Conservation (phyloP, 345 rosid genomes). For the Salix dunnii region DNA sequence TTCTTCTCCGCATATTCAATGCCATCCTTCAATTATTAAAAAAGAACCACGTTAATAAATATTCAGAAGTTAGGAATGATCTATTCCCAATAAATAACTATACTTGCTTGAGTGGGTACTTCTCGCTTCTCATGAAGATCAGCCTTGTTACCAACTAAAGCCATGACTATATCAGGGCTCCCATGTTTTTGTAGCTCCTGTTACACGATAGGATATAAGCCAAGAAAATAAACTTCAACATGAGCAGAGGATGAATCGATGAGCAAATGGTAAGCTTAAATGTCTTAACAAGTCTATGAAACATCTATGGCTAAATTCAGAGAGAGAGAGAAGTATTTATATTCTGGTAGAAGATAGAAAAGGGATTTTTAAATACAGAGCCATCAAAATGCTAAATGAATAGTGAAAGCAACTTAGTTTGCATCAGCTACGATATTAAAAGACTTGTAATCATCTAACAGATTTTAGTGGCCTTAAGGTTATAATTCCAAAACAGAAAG, state of each 20-base stretch:
- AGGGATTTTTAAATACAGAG: background rate
- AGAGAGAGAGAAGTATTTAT: background rate
- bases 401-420: background rate
- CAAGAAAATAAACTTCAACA: background rate
- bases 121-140: conserved; percentile 84
- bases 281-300: background rate
- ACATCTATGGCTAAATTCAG: background rate
- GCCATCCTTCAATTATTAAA: conserved; percentile 59
- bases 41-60: background rate
- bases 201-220: conserved; percentile 4
- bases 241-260: background rate
- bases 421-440: background rate
- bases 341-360: background rate
- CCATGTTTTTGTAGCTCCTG: conserved; percentile 99
- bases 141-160: conserved; percentile 97
- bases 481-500: background rate
- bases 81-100: background rate
- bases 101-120: conserved; percentile 68
- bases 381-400: background rate
- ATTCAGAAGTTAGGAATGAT: background rate
- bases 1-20: conserved; percentile 91
- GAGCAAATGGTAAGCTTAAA: background rate
- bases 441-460: background rate
- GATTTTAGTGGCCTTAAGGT: background rate
- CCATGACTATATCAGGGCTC: conserved; percentile 90